A percentile compares a stretch with the other conserved stretches of the same genome.
Conservation (phyloP, 2,329 filamentous ascomycete species). For the Neofusicoccum laricinum region DNA sequence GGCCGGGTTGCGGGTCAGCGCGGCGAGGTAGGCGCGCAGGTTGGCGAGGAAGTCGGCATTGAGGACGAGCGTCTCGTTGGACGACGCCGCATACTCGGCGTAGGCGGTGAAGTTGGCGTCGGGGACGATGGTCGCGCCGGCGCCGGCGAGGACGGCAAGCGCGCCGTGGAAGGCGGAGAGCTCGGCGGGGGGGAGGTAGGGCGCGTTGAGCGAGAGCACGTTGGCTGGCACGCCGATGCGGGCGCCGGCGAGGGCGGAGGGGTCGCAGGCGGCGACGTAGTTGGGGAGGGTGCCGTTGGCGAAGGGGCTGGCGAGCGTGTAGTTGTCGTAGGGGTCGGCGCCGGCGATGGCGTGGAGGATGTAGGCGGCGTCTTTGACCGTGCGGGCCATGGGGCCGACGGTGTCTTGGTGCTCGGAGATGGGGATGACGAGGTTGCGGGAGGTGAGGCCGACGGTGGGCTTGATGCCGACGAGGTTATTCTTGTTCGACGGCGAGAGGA, state of each 20-base stretch:
- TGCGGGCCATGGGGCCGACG: slow-evolving; percentile 56
- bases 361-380: slow-evolving; percentile 58
- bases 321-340: slow-evolving; percentile 53
- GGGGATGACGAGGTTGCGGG: slow-evolving; percentile 62
- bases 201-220: slow-evolving; percentile 43
- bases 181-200: slow-evolving; percentile 28
- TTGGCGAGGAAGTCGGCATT: slow-evolving; percentile 59
- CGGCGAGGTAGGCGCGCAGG: slow-evolving; percentile 54
- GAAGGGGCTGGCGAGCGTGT: slow-evolving; percentile 58
- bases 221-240: slow-evolving; percentile 65
- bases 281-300: slow-evolving; percentile 48
- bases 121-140: slow-evolving; percentile 61
- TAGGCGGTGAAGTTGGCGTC: slow-evolving; percentile 58
- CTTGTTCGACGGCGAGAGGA: slow-evolving; percentile 53
- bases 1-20: slow-evolving; percentile 58
- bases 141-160: slow-evolving; percentile 50
- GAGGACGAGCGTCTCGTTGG: slow-evolving; percentile 46
- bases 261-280: slow-evolving; percentile 59
- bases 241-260: slow-evolving; percentile 52
- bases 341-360: slow-evolving; percentile 59
- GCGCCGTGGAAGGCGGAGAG: slow-evolving; percentile 56
- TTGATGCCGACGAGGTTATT: slow-evolving; percentile 68
- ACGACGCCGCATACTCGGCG: slow-evolving; percentile 42
- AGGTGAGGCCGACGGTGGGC: slow-evolving; percentile 54
- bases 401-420: slow-evolving; percentile 58